phyloP scores from a whole-genome alignment of 2,329 filamentous ascomycete genomes.

The Paecilomyces niveus region DNA sequence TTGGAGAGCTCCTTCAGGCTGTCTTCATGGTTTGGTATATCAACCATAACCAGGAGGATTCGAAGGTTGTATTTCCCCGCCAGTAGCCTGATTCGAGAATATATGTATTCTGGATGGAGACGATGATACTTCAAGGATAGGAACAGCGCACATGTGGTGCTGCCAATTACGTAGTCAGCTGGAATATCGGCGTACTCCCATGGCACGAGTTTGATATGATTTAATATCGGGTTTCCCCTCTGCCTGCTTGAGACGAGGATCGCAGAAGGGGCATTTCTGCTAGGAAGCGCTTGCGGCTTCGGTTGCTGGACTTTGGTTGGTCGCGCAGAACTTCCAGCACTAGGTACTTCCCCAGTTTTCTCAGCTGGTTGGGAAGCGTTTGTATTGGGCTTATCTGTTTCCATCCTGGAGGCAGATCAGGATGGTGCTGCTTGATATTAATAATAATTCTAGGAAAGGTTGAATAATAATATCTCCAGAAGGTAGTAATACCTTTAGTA shows the following conservation, averaged over 20 bases:
- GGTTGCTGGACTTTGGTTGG: conserved; percentile 68
- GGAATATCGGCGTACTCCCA: conserved; percentile 99
- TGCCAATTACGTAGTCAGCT: conserved; percentile 82
- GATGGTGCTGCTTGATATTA: background rate
- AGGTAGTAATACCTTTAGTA: background rate
- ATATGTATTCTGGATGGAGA: conserved; percentile 95
- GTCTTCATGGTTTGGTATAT: conserved; percentile 92
- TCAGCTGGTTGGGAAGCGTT: conserved; percentile 7
- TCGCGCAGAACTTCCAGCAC: conserved; percentile 5
- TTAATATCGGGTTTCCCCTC: conserved; percentile 89
- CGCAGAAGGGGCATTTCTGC: conserved; percentile 59
- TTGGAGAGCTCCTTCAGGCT: conserved; percentile 84
- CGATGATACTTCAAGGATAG: conserved; percentile 95
- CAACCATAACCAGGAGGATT: conserved; percentile 82
- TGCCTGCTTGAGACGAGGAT: conserved; percentile 89
- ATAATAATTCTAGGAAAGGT: background rate
- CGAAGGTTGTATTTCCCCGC: conserved; percentile 82
- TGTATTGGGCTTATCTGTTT: background rate
- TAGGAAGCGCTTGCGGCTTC: conserved; percentile 75
- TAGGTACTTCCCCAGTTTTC: conserved; percentile 2
- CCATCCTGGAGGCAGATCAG: background rate
- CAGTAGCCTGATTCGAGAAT: conserved; percentile 78
- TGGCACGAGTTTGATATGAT: conserved; percentile 69
- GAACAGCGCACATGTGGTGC: conserved; percentile 85
- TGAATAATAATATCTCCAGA: background rate